phyloP scores from a whole-genome alignment of 2,329 filamentous ascomycete genomes.

The Apiospora saccharicola region DNA sequence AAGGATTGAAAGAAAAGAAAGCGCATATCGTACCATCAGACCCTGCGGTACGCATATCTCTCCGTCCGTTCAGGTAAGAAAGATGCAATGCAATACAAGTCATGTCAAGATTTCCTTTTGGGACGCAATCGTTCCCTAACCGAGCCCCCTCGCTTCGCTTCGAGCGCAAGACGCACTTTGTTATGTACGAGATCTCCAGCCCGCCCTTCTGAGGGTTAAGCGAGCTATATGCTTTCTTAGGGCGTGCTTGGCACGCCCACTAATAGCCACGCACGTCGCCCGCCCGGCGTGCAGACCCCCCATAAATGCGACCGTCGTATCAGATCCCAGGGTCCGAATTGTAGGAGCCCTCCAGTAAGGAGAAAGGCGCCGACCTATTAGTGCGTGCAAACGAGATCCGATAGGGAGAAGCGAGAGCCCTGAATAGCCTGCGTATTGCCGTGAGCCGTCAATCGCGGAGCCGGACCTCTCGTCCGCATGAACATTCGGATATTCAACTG shows the following conservation, averaged over 20 bases:
- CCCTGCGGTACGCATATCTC: no score
- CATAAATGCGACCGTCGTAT: slow-evolving; percentile 1
- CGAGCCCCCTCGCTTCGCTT: neutral
- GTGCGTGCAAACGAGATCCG: slow-evolving; percentile 1
- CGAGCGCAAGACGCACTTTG: no score
- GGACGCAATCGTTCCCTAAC: neutral
- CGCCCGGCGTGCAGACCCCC: neutral
- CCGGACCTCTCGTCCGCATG: neutral
- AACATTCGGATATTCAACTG: neutral
- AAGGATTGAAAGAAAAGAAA: no score
- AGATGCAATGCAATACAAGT: neutral
- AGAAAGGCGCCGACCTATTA: no score
- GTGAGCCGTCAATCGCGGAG: neutral
- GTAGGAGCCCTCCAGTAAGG: no score
- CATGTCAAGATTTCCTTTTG: neutral
- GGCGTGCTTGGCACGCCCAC: neutral
- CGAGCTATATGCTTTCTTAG: neutral
- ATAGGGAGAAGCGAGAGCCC: neutral
- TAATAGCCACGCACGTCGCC: slow-evolving; percentile 7
- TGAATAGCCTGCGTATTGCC: neutral
- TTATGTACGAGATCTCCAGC: neutral
- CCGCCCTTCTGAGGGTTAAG: neutral
- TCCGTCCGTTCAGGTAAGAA: neutral
- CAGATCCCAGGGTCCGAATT: neutral
- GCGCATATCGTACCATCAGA: no score